A percentile compares a stretch with the other conserved stretches of the same genome.
These are phyloP conservation scores for Russula earlei DNA, from an alignment of 768 basidiomycete species.

Conservation along the genomic window DNA sequence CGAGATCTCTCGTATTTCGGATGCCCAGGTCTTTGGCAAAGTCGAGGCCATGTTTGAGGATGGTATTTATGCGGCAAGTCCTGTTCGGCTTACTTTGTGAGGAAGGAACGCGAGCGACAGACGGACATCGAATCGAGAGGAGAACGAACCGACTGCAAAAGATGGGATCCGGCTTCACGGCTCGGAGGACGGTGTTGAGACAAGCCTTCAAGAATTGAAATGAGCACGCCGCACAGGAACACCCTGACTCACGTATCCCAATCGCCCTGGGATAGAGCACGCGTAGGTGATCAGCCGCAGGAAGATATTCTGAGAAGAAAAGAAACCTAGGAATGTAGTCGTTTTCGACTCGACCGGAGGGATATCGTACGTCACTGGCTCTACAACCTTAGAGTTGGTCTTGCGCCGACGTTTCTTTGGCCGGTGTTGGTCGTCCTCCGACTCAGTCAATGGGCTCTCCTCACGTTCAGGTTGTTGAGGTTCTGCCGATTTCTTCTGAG, in stretches of 20 bases:
- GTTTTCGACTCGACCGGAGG: constrained; percentile 57
- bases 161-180: constrained; percentile 55
- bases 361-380: constrained; percentile 53
- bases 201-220: constrained; percentile 45
- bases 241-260: constrained; percentile 12
- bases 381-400: constrained; percentile 30
- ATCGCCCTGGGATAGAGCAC: constrained; percentile 5
- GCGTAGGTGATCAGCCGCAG: constrained; percentile 16
- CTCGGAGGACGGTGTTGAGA: constrained; percentile 74
- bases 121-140: neutral
- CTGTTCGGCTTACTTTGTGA: constrained; percentile 14
- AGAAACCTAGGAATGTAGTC: constrained; percentile 61
- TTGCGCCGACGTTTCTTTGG: constrained; percentile 26
- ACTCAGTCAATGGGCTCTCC: constrained; percentile 21
- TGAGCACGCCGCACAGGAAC: neutral
- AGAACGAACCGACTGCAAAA: constrained; percentile 60
- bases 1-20: constrained; percentile 64
- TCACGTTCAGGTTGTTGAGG: neutral
- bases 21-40: constrained; percentile 74
- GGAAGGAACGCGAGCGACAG: neutral
- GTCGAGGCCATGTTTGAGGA: constrained; percentile 72
- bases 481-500: neutral
- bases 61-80: constrained; percentile 55
- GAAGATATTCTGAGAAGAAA: constrained; percentile 18
- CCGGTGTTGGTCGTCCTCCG: constrained; percentile 6